Evolutionary conservation across 2,329 filamentous ascomycete species (phyloP).

Genomic region (Shiraia sp.): DNA sequence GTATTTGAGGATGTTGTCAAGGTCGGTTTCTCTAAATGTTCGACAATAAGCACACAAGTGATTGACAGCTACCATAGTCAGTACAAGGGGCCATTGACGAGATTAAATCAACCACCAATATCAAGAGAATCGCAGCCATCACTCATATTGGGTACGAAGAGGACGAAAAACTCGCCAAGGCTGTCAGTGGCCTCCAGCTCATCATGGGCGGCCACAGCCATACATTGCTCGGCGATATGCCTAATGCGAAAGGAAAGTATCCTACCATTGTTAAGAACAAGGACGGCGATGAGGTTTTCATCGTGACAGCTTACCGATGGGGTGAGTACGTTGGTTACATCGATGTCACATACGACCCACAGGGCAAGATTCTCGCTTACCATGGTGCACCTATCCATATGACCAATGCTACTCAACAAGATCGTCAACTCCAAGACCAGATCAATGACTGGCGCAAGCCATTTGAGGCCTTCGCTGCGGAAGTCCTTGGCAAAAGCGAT

Average conservation of each 20-base stretch:
- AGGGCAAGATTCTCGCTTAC: constrained; percentile 66
- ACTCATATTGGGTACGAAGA: constrained; percentile 70
- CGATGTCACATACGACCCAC: constrained; percentile 64
- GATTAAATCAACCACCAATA: constrained; percentile 64
- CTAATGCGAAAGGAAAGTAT: constrained; percentile 62
- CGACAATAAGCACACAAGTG: not conserved
- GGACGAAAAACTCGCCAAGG: constrained; percentile 63
- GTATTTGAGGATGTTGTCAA: constrained; percentile 61
- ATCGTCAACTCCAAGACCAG: constrained; percentile 60
- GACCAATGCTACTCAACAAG: constrained; percentile 63
- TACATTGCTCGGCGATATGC: constrained; percentile 64
- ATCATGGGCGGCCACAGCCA: constrained; percentile 67
- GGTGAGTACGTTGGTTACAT: constrained; percentile 71
- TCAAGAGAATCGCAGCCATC: constrained; percentile 67
- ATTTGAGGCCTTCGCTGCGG: constrained; percentile 62
- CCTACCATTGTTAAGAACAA: constrained; percentile 65
- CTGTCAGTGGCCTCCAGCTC: constrained; percentile 66
- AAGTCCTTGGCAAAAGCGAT: constrained; percentile 60
- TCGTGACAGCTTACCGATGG: constrained; percentile 70
- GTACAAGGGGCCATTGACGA: constrained; percentile 66
- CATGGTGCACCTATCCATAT: constrained; percentile 67
- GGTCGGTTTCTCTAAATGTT: constrained; percentile 2
- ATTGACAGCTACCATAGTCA: constrained; percentile 35
- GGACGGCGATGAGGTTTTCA: constrained; percentile 68
- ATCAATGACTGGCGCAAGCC: constrained; percentile 63